These are phyloP conservation scores for Silene conica DNA, from an alignment of 148 eudicot species.

Conservation along the genomic window DNA sequence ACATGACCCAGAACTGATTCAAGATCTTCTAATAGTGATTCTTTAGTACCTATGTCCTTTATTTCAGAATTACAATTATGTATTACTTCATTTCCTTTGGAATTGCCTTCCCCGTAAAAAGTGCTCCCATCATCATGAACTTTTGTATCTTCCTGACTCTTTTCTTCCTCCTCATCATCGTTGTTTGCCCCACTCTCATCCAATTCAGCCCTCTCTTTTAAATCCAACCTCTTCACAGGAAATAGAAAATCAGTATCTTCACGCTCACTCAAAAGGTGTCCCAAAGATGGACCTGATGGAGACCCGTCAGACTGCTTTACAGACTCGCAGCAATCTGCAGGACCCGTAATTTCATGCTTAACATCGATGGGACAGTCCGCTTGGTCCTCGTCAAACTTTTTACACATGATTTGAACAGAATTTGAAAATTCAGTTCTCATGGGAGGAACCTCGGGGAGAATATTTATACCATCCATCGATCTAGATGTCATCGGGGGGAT, in stretches of 20 bases:
- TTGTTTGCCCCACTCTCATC: slow-evolving; percentile 26
- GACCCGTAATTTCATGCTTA: slow-evolving; percentile 36
- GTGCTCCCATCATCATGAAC: slow-evolving; percentile 14
- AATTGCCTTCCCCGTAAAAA: slow-evolving; percentile 24
- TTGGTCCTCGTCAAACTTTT: slow-evolving; percentile 66
- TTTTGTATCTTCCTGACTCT: slow-evolving; percentile 22
- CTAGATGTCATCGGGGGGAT: slow-evolving; percentile 35
- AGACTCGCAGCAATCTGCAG: slow-evolving; percentile 27
- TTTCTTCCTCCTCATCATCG: slow-evolving; percentile 25
- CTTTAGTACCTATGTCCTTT: slow-evolving; percentile 35
- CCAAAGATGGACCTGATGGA: slow-evolving; percentile 29
- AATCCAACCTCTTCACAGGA: slow-evolving; percentile 31
- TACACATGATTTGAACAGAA: slow-evolving; percentile 45
- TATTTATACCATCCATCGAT: slow-evolving; percentile 50
- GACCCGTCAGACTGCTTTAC: slow-evolving; percentile 18
- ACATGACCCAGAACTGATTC: slow-evolving; percentile 52
- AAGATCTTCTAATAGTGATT: slow-evolving; percentile 60
- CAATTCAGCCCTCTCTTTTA: slow-evolving; percentile 29
- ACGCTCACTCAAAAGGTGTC: slow-evolving; percentile 23
- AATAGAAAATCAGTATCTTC: slow-evolving; percentile 43
- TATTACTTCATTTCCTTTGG: slow-evolving; percentile 25
- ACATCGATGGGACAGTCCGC: slow-evolving; percentile 32
- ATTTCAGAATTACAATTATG: slow-evolving; percentile 10
- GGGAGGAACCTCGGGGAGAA: slow-evolving; percentile 75
- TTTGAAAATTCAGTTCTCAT: slow-evolving; percentile 47